Percentiles rank a stretch among this genome's conserved stretches.
Conservation (phyloP, 345 rosid genomes). For the Salix purpurea region DNA sequence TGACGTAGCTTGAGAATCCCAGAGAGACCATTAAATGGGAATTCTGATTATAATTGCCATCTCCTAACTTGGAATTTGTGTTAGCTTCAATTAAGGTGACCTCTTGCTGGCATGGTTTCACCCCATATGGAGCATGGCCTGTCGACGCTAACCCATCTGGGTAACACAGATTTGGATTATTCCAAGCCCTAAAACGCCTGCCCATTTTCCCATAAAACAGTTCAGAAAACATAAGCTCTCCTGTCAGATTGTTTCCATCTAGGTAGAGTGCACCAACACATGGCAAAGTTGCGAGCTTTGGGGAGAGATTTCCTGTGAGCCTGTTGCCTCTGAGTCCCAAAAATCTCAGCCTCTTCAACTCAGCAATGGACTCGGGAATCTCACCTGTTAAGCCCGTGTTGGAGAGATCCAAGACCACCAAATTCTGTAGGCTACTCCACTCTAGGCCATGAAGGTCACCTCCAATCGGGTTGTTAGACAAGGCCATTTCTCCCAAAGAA, state of each 20-base stretch:
- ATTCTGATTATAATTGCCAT: constrained; percentile 19
- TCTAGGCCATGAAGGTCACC: constrained; percentile 45
- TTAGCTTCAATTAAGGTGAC: constrained; percentile 29
- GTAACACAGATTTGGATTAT: constrained; percentile 76
- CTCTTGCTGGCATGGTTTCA: constrained; percentile 54
- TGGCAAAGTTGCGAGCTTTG: constrained; percentile 61
- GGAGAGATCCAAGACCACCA: constrained; percentile 67
- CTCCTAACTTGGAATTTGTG: constrained; percentile 33
- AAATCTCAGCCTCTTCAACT: constrained; percentile 64
- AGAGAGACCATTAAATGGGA: constrained; percentile 27
- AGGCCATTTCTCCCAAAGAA: constrained; percentile 57
- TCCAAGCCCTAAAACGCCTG: constrained; percentile 84
- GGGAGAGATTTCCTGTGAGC: constrained; percentile 52
- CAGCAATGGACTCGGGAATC: constrained; percentile 55
- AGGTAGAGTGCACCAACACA: constrained; percentile 56
- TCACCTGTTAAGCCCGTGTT: constrained; percentile 49
- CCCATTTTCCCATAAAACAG: constrained; percentile 62
- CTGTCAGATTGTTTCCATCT: constrained; percentile 77
- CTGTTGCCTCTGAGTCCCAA: constrained; percentile 69
- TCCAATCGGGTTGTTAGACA: constrained; percentile 59
- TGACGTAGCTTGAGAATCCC: constrained; percentile 39
- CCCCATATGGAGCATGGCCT: constrained; percentile 53
- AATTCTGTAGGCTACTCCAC: constrained; percentile 54
- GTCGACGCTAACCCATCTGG: constrained; percentile 30
- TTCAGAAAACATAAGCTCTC: constrained; percentile 57